Base-by-base conservation (phyloP, 1,139 yeast species). In the Suhomyces panamericanus region DNA sequence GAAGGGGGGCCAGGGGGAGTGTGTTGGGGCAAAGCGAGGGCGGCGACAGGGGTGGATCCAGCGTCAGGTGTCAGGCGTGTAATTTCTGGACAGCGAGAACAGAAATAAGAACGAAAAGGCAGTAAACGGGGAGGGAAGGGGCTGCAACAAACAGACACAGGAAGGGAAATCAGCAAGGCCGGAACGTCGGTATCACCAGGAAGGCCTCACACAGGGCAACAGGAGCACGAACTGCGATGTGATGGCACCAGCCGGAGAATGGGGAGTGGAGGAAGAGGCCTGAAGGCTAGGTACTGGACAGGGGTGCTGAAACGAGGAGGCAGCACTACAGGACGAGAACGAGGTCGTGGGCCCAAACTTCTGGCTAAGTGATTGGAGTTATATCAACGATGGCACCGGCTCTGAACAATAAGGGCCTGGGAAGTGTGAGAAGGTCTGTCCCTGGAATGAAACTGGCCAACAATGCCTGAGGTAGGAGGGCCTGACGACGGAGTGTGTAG, bases 391-490 rank as follows among this genome's bases (percentile, higher is more conserved):
- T 35, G 38, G n/a, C 26, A 16, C 31, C 20, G 27, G 16, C 33
- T 24, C 16, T 24, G 9, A 30, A 40, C 34, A 35, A 39, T 26
- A 35, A 37, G n/a, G 31, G 30, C 35, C 30, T 27, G 26, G 24
- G 39, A 20, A 24, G 16, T 40, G 13, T 33, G 14, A 20, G 36
- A 35, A 31, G 39, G 16, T 39, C 37, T 33, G 43, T 35, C 33
- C 37, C 30, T 33, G 34, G 41, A 32, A 41, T 41, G 35, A 35
- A 42, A 42, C 28, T 26, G 17, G 32, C 39, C 39, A 42, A 42
- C 44, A 42, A 42, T 42, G 24, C 12, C 29, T 30, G 32, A 2
- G 40, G 13, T 11, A 28, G 41, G 38, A 36, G 44, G 29, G n/a
- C 31, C 38, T 28, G 44, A 42, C 44, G 44, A 42, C 44, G 44